Evolutionary conservation across 495 filamentous ascomycete species (phyloP).

Genomic region (Xylaria cubensis): DNA sequence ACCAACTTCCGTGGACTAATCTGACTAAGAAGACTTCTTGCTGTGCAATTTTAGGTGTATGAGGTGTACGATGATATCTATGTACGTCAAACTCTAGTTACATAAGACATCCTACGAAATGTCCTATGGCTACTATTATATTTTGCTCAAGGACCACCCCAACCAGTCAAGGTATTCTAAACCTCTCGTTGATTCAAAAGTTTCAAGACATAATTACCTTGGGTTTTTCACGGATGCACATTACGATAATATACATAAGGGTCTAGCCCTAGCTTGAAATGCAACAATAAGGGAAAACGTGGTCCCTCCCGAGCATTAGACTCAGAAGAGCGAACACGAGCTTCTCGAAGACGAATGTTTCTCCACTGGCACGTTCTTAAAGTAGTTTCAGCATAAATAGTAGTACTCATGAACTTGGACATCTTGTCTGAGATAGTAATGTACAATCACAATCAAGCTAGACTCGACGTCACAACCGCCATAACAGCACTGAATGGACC

Average conservation of each 20-base stretch:
- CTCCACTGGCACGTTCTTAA: slow-evolving; percentile 49
- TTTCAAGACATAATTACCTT: no score
- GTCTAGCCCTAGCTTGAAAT: slow-evolving; percentile 18
- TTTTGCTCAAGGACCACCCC: neutral
- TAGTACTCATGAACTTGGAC: slow-evolving; percentile 80
- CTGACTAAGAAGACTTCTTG: neutral
- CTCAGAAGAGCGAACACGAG: no score
- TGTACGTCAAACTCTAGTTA: neutral
- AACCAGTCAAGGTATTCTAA: neutral
- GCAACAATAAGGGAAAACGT: slow-evolving; percentile 32
- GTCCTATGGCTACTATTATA: neutral
- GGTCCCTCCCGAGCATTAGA: no score
- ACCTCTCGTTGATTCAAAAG: no score
- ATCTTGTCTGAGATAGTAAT: slow-evolving; percentile 77
- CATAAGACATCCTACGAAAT: neutral
- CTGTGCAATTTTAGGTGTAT: no score
- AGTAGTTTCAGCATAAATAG: slow-evolving; percentile 49
- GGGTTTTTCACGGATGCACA: no score
- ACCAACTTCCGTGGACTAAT: neutral
- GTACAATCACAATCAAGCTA: slow-evolving; percentile 74
- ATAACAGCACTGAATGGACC: no score
- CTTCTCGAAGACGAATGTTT: slow-evolving; percentile 47
- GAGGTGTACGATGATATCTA: no score
- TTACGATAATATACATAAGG: no score
- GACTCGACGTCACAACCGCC: slow-evolving; percentile 76